Evolutionary conservation across 2,329 filamentous ascomycete species (phyloP).

Genomic region (Metarhizium album): DNA sequence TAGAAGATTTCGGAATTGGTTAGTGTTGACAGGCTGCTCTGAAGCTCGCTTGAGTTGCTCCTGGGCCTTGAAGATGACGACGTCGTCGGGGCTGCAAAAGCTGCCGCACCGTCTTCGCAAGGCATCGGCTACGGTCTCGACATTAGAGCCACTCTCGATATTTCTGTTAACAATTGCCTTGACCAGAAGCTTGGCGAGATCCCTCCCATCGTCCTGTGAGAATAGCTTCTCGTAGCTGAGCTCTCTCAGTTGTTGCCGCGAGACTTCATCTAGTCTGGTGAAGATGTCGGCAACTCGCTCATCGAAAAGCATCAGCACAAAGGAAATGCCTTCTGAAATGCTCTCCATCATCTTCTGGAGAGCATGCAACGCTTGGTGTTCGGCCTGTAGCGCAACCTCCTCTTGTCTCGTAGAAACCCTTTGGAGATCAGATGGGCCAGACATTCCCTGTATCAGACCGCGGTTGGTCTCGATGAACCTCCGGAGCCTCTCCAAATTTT

Average conservation of each 20-base stretch:
- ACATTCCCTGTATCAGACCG: conserved; percentile 82
- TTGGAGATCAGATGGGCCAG: conserved; percentile 79
- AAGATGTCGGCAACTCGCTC: conserved; percentile 87
- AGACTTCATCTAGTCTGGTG: conserved; percentile 57
- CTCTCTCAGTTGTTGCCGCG: conserved; percentile 58
- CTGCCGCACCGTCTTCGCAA: conserved; percentile 83
- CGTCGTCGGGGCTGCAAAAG: conserved; percentile 95
- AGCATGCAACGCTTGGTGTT: conserved; percentile 85
- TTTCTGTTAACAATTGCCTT: conserved; percentile 98
- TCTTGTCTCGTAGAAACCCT: conserved; percentile 74
- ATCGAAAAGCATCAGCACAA: conserved; percentile 88
- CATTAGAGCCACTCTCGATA: conserved; percentile 91
- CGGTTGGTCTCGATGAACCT: conserved; percentile 82
- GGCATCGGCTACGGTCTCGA: conserved; percentile 95
- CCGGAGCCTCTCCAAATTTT: conserved; percentile 66
- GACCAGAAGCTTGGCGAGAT: conserved; percentile 85
- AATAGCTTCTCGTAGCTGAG: conserved; percentile 87
- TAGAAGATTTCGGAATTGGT: conserved; percentile 65
- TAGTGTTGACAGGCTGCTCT: conserved; percentile 65
- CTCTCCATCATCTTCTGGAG: conserved; percentile 77
- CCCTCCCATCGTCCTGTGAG: conserved; percentile 65
- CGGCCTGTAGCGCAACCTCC: conserved; percentile 82
- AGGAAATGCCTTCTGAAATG: conserved; percentile 93
- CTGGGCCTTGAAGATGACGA: conserved; percentile 96
- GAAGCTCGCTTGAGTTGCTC: conserved; percentile 84